These are phyloP conservation scores for Chrysanthemum lavandulifolium DNA, from an alignment of 129 eudicot species.

Conservation along the genomic window DNA sequence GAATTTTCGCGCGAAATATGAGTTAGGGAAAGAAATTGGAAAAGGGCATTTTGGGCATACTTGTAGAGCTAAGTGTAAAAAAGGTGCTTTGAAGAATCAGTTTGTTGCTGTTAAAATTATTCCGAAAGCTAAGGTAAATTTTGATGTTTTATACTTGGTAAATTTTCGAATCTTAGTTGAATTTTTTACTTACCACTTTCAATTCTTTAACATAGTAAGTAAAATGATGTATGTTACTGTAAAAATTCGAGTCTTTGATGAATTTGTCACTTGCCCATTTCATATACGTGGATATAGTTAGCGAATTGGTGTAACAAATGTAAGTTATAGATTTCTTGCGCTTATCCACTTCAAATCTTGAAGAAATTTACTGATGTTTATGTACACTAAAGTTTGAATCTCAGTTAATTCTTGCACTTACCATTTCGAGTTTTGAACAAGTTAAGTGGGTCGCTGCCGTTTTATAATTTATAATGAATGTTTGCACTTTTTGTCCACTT, in stretches of 20 bases:
- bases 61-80: constrained; percentile 71
- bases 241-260: background rate
- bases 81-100: constrained; percentile 68
- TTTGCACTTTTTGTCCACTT: background rate
- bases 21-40: constrained; percentile 82
- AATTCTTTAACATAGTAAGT: background rate
- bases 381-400: background rate
- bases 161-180: background rate
- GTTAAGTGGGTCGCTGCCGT: background rate
- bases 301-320: background rate
- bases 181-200: background rate
- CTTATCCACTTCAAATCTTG: background rate
- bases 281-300: background rate
- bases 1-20: constrained; percentile 66
- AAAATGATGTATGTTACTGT: background rate
- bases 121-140: constrained; percentile 79
- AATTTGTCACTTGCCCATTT: background rate
- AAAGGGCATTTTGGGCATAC: constrained; percentile 99
- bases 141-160: background rate
- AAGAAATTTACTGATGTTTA: background rate
- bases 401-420: background rate
- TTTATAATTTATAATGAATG: background rate
- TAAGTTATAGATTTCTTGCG: background rate
- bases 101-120: constrained; percentile 85
- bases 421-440: background rate